phyloP scores from a whole-genome alignment of 148 eudicot genomes.

The Oxyria digyna region DNA sequence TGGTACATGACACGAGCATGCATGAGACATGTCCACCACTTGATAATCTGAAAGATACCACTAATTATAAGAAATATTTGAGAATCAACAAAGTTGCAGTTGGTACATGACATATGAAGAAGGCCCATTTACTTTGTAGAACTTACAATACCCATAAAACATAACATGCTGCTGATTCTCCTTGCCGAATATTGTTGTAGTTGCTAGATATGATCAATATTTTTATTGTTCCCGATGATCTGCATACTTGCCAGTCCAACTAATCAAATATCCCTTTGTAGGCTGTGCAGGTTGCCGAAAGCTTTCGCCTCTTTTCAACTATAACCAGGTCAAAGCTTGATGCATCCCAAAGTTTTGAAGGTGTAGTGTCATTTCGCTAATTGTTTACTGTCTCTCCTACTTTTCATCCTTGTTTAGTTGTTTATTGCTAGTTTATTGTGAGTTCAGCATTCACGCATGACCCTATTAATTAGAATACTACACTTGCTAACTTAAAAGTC shows the following conservation, averaged over 20 bases:
- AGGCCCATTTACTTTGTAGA: no score
- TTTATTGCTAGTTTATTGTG: no score
- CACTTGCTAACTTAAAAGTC: not conserved
- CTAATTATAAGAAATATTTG: no score
- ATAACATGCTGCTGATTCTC: no score
- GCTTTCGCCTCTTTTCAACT: conserved; percentile 79
- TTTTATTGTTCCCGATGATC: not conserved
- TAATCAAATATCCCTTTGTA: conserved; percentile 21
- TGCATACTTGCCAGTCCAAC: not conserved
- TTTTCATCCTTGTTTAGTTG: no score
- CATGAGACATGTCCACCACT: no score
- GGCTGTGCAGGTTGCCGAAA: conserved; percentile 64
- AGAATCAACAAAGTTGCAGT: no score
- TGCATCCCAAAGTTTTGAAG: conserved; percentile 32
- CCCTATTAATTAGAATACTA: not conserved
- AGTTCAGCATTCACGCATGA: not conserved
- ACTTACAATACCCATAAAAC: no score
- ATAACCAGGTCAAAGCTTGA: conserved; percentile 63
- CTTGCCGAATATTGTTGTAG: not conserved
- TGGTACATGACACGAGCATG: no score
- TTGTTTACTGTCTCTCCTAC: not conserved
- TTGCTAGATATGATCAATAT: not conserved
- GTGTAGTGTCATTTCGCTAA: conserved; percentile 27
- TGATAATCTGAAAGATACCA: no score
- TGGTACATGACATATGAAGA: no score